Percentiles rank a stretch among this genome's conserved stretches.
These are phyloP conservation scores for Chaetomiaceae sp. DNA, from an alignment of 2,329 filamentous ascomycete genomes.

Conservation along the genomic window DNA sequence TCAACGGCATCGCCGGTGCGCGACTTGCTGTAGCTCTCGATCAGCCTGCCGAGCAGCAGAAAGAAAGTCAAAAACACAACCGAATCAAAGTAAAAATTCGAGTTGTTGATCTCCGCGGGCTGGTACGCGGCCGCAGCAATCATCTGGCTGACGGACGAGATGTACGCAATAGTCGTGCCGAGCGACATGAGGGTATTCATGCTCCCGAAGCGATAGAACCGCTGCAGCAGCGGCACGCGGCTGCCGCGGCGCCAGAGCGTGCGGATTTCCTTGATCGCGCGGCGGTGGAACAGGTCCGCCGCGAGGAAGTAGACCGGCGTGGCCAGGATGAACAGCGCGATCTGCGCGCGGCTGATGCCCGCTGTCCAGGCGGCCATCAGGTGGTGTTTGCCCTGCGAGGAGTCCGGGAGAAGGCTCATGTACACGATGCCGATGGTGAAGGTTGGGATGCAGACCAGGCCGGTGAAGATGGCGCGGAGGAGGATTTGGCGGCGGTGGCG, in stretches of 20 bases:
- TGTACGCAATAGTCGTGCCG: slow-evolving; percentile 80
- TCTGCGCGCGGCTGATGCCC: slow-evolving; percentile 70
- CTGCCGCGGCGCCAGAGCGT: slow-evolving; percentile 73
- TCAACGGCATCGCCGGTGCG: slow-evolving; percentile 83
- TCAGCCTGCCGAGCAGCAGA: slow-evolving; percentile 64
- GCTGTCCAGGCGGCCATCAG: slow-evolving; percentile 65
- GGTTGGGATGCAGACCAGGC: slow-evolving; percentile 68
- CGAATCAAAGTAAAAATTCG: slow-evolving; percentile 78
- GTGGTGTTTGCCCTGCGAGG: slow-evolving; percentile 57
- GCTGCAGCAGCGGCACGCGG: slow-evolving; percentile 61
- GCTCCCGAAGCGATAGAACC: slow-evolving; percentile 90
- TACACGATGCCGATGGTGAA: slow-evolving; percentile 85
- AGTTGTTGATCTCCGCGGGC: slow-evolving; percentile 35
- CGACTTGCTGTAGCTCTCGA: slow-evolving; percentile 87
- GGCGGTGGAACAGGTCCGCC: slow-evolving; percentile 76
- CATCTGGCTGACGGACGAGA: slow-evolving; percentile 74
- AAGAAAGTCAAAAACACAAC: slow-evolving; percentile 91
- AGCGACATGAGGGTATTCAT: slow-evolving; percentile 94
- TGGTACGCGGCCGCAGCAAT: slow-evolving; percentile 51
- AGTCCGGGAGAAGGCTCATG: slow-evolving; percentile 72
- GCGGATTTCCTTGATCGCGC: slow-evolving; percentile 71
- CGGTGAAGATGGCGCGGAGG: slow-evolving; percentile 62
- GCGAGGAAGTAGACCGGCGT: slow-evolving; percentile 84
- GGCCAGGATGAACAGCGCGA: slow-evolving; percentile 72
- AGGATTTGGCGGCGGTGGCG: slow-evolving; percentile 64